A percentile compares a stretch with the other conserved stretches of the same genome.
phyloP scores from a whole-genome alignment of 2,329 filamentous ascomycete genomes.

The Aspergillus ibericus region DNA sequence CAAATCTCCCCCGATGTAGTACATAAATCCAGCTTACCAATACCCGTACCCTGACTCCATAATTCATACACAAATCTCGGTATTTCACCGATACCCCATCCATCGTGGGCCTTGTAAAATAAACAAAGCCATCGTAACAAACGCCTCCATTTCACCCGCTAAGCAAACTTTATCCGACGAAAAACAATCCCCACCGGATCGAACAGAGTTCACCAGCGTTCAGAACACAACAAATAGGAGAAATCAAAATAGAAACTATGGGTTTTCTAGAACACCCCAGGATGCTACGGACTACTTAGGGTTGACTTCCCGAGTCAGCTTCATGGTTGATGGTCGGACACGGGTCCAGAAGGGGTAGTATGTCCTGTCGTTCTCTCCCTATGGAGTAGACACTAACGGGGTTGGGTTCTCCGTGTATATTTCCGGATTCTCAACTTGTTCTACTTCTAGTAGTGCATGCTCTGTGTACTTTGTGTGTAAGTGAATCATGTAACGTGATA shows the following conservation, averaged over 20 bases:
- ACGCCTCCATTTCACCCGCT: background rate
- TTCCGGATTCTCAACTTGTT: no score
- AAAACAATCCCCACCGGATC: background rate
- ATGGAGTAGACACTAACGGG: no score
- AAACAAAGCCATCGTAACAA: background rate
- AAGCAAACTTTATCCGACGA: background rate
- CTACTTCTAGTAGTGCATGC: no score
- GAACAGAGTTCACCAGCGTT: slow-evolving; percentile 2
- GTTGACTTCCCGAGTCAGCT: background rate
- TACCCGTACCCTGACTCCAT: no score
- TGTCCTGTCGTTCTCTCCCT: background rate
- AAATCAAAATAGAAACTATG: background rate
- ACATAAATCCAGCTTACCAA: background rate
- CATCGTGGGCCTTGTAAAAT: background rate
- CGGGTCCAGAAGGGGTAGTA: background rate
- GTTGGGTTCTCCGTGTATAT: background rate
- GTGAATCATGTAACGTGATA: no score
- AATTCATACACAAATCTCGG: background rate
- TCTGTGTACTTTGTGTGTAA: no score
- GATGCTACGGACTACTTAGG: background rate
- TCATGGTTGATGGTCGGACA: background rate
- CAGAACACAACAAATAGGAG: slow-evolving; percentile 8
- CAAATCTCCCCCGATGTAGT: background rate
- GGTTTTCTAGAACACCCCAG: slow-evolving; percentile 1
- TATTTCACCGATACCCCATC: background rate